These are phyloP conservation scores for Vachellia pachyceras DNA, from an alignment of 306 rosid species.

Conservation along the genomic window DNA sequence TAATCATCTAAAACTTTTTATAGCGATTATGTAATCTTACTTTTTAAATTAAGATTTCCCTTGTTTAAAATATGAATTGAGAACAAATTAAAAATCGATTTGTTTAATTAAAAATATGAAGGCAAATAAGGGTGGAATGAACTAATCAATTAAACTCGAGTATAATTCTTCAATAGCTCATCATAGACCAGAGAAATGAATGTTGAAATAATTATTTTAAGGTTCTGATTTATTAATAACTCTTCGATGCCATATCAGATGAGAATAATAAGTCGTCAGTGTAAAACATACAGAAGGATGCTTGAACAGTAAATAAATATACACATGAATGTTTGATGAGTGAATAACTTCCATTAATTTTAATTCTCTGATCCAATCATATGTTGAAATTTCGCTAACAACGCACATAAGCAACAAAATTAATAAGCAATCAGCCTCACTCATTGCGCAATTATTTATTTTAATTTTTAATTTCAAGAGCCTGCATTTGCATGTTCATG, in stretches of 20 bases:
- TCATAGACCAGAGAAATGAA: too few relatives aligned
- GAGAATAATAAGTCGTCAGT: not conserved
- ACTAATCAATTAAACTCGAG: not conserved
- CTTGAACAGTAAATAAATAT: too few relatives aligned
- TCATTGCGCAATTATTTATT: not conserved
- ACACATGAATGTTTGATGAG: not conserved
- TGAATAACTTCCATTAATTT: not conserved
- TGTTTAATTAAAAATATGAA: not conserved
- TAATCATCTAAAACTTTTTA: too few relatives aligned
- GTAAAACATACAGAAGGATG: not conserved
- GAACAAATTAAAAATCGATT: not conserved
- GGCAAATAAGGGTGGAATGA: not conserved
- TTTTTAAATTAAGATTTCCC: not conserved
- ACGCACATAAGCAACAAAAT: not conserved
- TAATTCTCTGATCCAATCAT: not conserved
- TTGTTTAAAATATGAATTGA: not conserved
- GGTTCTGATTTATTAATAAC: not conserved
- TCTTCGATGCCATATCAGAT: not conserved
- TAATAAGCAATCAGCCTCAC: not conserved
- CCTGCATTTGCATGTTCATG: constrained; percentile 13
- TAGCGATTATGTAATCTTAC: too few relatives aligned
- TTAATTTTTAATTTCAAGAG: not conserved
- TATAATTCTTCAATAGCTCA: too few relatives aligned
- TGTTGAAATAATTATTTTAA: not conserved
- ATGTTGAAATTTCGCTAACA: not conserved